These are phyloP conservation scores for Sphagnurus paluster DNA, from an alignment of 1,284 basidiomycete species.

Conservation along the genomic window DNA sequence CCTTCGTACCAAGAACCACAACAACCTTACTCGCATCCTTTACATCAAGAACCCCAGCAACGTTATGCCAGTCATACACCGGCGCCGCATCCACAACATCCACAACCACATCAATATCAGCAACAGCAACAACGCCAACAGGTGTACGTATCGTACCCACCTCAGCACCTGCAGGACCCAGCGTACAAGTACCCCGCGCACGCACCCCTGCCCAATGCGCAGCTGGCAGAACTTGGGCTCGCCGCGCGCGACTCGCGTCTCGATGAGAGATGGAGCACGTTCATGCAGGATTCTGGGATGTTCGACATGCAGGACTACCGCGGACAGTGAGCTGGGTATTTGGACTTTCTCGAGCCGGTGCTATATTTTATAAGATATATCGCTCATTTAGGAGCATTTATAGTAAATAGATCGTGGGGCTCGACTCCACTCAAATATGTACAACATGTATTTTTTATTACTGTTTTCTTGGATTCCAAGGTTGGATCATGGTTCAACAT, in stretches of 20 bases:
- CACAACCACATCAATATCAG: conserved; percentile 16
- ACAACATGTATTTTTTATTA: no score
- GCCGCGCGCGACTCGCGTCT: conserved; percentile 52
- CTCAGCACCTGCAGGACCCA: conserved; percentile 2
- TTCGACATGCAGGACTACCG: conserved; percentile 34
- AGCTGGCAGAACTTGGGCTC: conserved; percentile 53
- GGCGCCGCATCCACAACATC: conserved; percentile 11
- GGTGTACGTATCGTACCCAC: conserved; percentile 11
- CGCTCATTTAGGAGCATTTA: no score
- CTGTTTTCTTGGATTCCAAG: no score
- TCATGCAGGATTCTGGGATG: conserved; percentile 56
- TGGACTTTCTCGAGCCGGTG: no score
- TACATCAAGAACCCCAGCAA: background rate
- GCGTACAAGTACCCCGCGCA: conserved; percentile 5
- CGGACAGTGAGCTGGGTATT: background rate
- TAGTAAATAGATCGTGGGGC: no score
- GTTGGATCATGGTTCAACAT: no score
- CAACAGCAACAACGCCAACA: conserved; percentile 15
- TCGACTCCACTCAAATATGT: no score
- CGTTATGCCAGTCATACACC: background rate
- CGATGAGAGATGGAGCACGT: conserved; percentile 58
- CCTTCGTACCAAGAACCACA: no score
- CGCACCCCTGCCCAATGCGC: conserved; percentile 28
- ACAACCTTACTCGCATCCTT: conserved; percentile 5
- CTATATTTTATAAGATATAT: no score